Evolutionary conservation across 2,329 filamentous ascomycete species (phyloP).

Genomic region (Byssothecium circinans): DNA sequence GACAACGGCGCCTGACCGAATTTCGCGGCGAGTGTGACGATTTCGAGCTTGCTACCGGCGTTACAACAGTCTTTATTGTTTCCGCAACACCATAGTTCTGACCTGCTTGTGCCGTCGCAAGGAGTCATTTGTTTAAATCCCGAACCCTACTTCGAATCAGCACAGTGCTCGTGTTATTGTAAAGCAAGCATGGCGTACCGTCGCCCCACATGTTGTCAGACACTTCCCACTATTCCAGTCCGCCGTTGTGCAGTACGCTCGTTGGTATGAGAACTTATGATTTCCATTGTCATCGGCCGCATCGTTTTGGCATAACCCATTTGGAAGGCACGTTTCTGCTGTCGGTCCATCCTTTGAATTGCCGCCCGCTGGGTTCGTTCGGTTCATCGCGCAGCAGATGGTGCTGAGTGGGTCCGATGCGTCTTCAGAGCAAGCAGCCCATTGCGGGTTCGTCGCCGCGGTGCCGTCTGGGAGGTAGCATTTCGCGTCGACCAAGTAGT

Average conservation of each 20-base stretch:
- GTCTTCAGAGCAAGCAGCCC: neutral
- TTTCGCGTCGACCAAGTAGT: neutral
- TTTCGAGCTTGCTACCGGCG: neutral
- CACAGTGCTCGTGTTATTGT: neutral
- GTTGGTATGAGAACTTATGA: neutral
- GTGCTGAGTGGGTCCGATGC: neutral
- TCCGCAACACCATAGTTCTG: constrained; percentile 2
- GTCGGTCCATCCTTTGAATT: neutral
- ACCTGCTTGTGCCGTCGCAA: constrained; percentile 1
- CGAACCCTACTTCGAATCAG: neutral
- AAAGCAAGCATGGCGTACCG: neutral
- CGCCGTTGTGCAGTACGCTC: constrained; percentile 2
- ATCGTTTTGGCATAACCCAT: constrained; percentile 6
- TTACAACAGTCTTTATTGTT: constrained; percentile 2
- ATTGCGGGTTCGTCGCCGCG: neutral
- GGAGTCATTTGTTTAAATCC: constrained; percentile 3
- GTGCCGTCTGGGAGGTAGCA: constrained; percentile 3
- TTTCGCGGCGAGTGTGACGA: neutral
- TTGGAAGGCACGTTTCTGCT: constrained; percentile 2
- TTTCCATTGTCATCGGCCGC: neutral
- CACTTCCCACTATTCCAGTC: constrained; percentile 4
- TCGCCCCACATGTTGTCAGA: constrained; percentile 1
- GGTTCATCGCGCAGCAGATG: constrained; percentile 6
- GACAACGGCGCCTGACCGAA: neutral
- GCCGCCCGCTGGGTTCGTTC: constrained; percentile 1